phyloP scores from a whole-genome alignment of 139 green algal genomes.

The Chlamydomonas asymmetrica region DNA sequence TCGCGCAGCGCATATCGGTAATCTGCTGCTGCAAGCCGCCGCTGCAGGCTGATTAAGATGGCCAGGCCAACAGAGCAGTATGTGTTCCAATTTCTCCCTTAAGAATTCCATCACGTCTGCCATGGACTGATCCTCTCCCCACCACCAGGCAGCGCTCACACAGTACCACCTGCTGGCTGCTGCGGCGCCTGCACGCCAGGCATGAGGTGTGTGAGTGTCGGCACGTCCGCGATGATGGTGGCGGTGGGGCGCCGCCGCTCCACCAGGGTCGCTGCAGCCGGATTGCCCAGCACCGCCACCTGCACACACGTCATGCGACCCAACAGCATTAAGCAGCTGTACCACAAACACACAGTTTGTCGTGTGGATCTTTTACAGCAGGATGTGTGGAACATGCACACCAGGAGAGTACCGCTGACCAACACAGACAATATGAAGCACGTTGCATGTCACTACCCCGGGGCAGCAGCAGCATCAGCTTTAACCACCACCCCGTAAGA shows the following conservation, averaged over 20 bases:
- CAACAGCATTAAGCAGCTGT: not conserved
- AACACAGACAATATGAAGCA: not conserved
- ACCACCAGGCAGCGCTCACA: no score
- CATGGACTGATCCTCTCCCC: no score
- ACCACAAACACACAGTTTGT: not conserved
- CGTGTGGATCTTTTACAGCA: not conserved
- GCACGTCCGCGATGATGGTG: conserved; percentile 11
- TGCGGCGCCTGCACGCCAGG: conserved; percentile 6
- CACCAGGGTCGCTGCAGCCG: no score
- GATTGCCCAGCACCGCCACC: conserved; percentile 23
- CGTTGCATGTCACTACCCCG: not conserved
- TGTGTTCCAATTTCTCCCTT: no score
- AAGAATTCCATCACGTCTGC: no score
- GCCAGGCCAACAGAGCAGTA: no score
- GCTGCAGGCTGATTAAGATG: no score
- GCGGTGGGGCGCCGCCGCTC: not conserved
- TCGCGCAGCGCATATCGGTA: no score
- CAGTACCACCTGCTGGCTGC: no score
- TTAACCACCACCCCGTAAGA: no score
- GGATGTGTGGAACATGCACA: not conserved
- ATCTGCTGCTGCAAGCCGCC: no score
- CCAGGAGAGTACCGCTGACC: not conserved
- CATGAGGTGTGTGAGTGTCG: conserved; percentile 16
- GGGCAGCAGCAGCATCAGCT: no score
- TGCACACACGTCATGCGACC: not conserved